Evolutionary conservation across 73 alveolate genomes (phyloP), one percentile per base, ranked within the genome.

Genomic region (Vitrella brassicaformis): DNA sequence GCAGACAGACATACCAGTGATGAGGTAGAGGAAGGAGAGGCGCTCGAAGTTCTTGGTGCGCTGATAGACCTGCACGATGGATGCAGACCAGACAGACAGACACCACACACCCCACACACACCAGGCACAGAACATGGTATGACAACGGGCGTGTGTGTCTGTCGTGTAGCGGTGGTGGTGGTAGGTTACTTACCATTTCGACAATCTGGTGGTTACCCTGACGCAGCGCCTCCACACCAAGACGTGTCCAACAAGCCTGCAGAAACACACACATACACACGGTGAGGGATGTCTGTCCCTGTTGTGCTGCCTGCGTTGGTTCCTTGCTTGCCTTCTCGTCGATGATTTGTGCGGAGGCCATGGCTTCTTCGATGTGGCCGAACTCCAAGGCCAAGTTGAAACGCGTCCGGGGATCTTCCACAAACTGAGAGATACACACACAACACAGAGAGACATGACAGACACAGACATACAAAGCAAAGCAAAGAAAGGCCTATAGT

Each of bases 281-380:
- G n/a, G n/a, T n/a, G n/a, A n/a, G n/a, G n/a, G n/a, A n/a, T n/a
- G n/a, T n/a, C n/a, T n/a, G n/a, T n/a, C n/a, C n/a, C n/a, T n/a
- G n/a, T n/a, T n/a, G n/a, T n/a, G n/a, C n/a, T n/a, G n/a, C n/a
- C n/a, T n/a, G n/a, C n/a, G n/a, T n/a, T n/a, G n/a, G n/a, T n/a
- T n/a, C n/a, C n/a, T n/a, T n/a, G n/a, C n/a, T n/a, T n/a, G n/a
- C n/a, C n/a, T n/a, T n/a, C n/a, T n/a, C 4, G 45, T 27, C 71
- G 39, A 66, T 0, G 45, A 0, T 25, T 9, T 66, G 31, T 10
- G 71, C 45, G 7, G 39, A 0, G 0, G n/a, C 27, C 56, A 85
- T 84, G 45, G 98, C 99, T 47, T 85, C 96, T 47, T 92, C 93
- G 47, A 94, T 84, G 86, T 90, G 92, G 28, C 99, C 99, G 80